Base-by-base conservation (phyloP, 306 rosid species). In the Clitoria ternatea region DNA sequence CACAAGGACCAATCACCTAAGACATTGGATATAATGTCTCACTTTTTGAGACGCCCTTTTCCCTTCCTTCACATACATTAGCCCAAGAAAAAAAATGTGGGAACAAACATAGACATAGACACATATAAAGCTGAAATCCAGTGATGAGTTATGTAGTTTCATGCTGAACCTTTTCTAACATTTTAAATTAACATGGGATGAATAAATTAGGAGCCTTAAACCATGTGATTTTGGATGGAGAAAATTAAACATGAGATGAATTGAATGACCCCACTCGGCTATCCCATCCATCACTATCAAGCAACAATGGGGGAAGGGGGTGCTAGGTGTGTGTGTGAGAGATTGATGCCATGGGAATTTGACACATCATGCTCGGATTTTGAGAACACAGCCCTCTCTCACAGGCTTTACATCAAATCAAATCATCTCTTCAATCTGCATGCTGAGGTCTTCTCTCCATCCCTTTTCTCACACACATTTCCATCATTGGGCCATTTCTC, bases 311-410 rank as follows among this genome's bases (percentile, higher is more conserved):
- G 11, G 43, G 66, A 24, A 19, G 77, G 69, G 27, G 74, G 61
- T 67, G 77, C 52, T 33, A 42, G 24, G 64, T 14, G 30, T 33
- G 15, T 33, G 15, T 7, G 66, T 67, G 72, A 69, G 75, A 22
- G 83, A 87, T 80, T 85, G 91, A 84, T 86, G 81, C 82, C 84
- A 87, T 84, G 69, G 62, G 82, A 87, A 76, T 86, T 86, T 89
- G 96, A 89, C 96, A 84, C 88, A 86, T 84, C 94, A 83, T 79
- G 95, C 98, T 87, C 92, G 81, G 74, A 86, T 81, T 89, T 86
- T 87, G 84, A 86, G 92, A 81, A 60, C 79, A 55, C 74, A 80
- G 59, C 87, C 77, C 75, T 33, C 32, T 45, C 19, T 6, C 20
- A 45, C 85, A 80, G 83, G 82, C 86, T 81, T 84, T 79, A 81